Evolutionary conservation across 371 early-diverging fungal genomes (phyloP).

Genomic region (Mortierella sp.): DNA sequence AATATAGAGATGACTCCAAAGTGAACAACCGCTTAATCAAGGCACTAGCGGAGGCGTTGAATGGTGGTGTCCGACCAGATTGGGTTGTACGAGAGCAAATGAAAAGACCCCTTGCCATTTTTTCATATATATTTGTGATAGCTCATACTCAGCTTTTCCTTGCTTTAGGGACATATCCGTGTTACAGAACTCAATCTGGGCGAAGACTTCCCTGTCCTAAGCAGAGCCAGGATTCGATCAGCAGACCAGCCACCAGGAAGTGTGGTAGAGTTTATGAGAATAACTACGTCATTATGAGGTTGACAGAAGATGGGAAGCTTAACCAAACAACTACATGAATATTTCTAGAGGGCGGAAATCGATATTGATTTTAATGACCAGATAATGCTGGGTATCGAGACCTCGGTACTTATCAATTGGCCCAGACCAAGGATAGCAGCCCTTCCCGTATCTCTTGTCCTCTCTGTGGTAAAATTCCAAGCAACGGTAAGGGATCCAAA

Average conservation of each 20-base stretch:
- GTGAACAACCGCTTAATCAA: slow-evolving; percentile 79
- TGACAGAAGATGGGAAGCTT: background rate
- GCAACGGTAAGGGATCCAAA: slow-evolving; percentile 75
- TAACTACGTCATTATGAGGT: background rate
- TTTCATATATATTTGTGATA: background rate
- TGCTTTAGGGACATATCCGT: slow-evolving; percentile 78
- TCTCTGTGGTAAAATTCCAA: slow-evolving; percentile 87
- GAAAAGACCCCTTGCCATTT: background rate
- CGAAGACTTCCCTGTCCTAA: slow-evolving; percentile 88
- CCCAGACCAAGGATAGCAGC: slow-evolving; percentile 89
- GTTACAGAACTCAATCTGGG: slow-evolving; percentile 93
- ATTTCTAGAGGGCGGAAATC: slow-evolving; percentile 76
- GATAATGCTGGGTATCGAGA: slow-evolving; percentile 82
- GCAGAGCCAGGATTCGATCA: slow-evolving; percentile 76
- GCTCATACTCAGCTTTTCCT: background rate
- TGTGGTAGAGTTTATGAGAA: slow-evolving; percentile 61
- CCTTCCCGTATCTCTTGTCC: slow-evolving; percentile 86
- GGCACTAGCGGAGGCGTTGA: slow-evolving; percentile 83
- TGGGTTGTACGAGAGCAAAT: slow-evolving; percentile 71
- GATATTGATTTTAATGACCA: slow-evolving; percentile 87
- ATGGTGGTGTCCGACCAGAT: slow-evolving; percentile 82
- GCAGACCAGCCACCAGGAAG: slow-evolving; percentile 76
- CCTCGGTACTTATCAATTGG: slow-evolving; percentile 92
- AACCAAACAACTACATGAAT: slow-evolving; percentile 20
- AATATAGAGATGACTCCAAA: slow-evolving; percentile 86